phyloP scores from a whole-genome alignment of 257 asterid genomes.

The Vinca minor region DNA sequence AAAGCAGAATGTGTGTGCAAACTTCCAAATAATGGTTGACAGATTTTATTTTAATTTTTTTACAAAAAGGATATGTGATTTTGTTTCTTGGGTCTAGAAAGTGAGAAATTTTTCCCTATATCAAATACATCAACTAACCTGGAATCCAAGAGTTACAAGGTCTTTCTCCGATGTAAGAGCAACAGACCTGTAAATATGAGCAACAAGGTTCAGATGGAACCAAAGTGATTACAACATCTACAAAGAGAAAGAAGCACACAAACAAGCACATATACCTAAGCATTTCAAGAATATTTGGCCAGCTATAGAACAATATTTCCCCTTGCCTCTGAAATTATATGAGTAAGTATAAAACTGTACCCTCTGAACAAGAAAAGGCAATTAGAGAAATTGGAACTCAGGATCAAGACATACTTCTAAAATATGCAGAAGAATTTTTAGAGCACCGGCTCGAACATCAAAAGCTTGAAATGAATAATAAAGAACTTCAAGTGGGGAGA shows the following conservation, averaged over 20 bases:
- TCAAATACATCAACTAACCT: constrained; percentile 47
- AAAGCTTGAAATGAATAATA: constrained; percentile 61
- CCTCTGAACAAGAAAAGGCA: constrained; percentile 10
- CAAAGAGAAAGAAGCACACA: constrained; percentile 13
- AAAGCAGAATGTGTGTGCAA: not conserved
- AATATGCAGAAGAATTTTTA: constrained; percentile 89
- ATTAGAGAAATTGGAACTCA: constrained; percentile 5
- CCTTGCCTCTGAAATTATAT: constrained; percentile 75
- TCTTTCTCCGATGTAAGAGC: constrained; percentile 87
- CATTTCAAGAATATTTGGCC: constrained; percentile 81
- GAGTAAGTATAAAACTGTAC: constrained; percentile 17
- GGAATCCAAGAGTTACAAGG: constrained; percentile 86
- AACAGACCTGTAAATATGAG: constrained; percentile 61
- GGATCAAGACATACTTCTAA: constrained; percentile 54
- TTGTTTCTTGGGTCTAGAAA: not conserved
- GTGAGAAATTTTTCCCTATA: not conserved
- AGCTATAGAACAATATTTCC: constrained; percentile 81
- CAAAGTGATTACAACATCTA: constrained; percentile 2
- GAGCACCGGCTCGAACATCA: constrained; percentile 78
- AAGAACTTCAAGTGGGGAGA: constrained; percentile 68
- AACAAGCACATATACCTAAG: constrained; percentile 44
- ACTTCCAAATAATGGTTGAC: not conserved
- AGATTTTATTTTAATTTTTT: too few species aligned
- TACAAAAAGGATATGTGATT: not conserved
- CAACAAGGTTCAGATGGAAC: constrained; percentile 14